These are phyloP conservation scores for Tetrahymena thermophila DNA, from an alignment of 73 alveolate species.

Conservation along the genomic window DNA sequence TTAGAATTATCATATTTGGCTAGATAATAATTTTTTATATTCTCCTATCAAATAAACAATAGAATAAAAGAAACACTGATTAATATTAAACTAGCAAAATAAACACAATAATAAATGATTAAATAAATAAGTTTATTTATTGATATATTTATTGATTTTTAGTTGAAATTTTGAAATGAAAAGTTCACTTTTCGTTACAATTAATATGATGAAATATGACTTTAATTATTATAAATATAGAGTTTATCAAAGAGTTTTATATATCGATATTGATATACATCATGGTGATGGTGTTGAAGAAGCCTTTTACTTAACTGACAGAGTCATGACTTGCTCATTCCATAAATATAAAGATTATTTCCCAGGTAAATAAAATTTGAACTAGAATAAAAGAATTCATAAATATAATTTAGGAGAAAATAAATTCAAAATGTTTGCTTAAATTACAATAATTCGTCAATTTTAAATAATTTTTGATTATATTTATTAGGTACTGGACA, in stretches of 20 bases:
- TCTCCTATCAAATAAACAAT: neutral
- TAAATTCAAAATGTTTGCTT: too few species aligned
- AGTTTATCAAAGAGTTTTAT: slow-evolving; percentile 87
- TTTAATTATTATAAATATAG: slow-evolving; percentile 17
- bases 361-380: slow-evolving; percentile 64
- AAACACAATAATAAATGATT: too few species aligned
- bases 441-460: neutral
- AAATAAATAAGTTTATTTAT: too few species aligned
- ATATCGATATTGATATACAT: slow-evolving; percentile 95
- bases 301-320: slow-evolving; percentile 96
- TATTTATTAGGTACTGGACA: slow-evolving; percentile 67
- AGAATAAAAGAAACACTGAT: too few species aligned
- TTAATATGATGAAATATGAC: neutral
- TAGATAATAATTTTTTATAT: neutral
- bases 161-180: neutral
- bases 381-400: too few species aligned
- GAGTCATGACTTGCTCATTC: slow-evolving; percentile 95
- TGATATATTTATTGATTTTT: too few species aligned
- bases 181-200: neutral
- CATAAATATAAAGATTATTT: slow-evolving; percentile 97
- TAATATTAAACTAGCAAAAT: too few species aligned
- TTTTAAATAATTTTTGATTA: neutral
- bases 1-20: neutral
- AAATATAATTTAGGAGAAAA: too few species aligned
- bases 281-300: slow-evolving; percentile 99